Evolutionary conservation across 495 filamentous ascomycete species (phyloP).

Genomic region (Neurospora tetrasperma): DNA sequence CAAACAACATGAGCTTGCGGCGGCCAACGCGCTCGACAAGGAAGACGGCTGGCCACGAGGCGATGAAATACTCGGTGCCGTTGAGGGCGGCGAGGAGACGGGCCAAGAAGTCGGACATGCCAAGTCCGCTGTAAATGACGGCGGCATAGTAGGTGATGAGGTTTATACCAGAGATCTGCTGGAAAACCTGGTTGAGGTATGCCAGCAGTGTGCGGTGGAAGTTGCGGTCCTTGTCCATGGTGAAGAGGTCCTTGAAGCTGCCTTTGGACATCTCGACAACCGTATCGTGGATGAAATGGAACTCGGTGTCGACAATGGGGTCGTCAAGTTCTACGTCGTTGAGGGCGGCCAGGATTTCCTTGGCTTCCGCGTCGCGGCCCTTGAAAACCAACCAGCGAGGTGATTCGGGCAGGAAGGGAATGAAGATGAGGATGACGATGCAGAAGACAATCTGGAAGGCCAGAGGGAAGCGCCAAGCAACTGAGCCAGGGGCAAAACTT

Average conservation of each 20-base stretch:
- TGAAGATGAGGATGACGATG: slow-evolving; percentile 43
- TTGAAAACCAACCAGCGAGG: slow-evolving; percentile 52
- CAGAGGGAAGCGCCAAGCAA: slow-evolving; percentile 69
- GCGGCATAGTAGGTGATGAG: slow-evolving; percentile 66
- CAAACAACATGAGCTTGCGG: slow-evolving; percentile 61
- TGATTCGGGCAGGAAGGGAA: slow-evolving; percentile 52
- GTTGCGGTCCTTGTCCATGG: slow-evolving; percentile 59
- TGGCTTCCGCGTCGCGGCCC: slow-evolving; percentile 40
- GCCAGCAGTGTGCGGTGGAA: slow-evolving; percentile 46
- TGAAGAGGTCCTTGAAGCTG: slow-evolving; percentile 58
- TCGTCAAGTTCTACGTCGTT: slow-evolving; percentile 44
- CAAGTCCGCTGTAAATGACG: slow-evolving; percentile 52
- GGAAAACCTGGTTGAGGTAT: slow-evolving; percentile 7
- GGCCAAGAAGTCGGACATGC: slow-evolving; percentile 38
- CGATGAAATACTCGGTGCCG: slow-evolving; percentile 66
- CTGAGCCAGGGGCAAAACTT: slow-evolving; percentile 50
- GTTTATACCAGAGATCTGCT: slow-evolving; percentile 50
- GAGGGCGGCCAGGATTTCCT: slow-evolving; percentile 51
- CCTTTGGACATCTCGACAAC: slow-evolving; percentile 61
- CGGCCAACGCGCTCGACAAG: slow-evolving; percentile 53
- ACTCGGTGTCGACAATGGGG: slow-evolving; percentile 49
- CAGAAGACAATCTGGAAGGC: slow-evolving; percentile 51
- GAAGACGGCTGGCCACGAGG: slow-evolving; percentile 61
- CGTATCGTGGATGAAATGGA: slow-evolving; percentile 64
- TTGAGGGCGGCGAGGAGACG: slow-evolving; percentile 62